Base-by-base conservation (phyloP, 306 rosid species). In the Senna siamea region DNA sequence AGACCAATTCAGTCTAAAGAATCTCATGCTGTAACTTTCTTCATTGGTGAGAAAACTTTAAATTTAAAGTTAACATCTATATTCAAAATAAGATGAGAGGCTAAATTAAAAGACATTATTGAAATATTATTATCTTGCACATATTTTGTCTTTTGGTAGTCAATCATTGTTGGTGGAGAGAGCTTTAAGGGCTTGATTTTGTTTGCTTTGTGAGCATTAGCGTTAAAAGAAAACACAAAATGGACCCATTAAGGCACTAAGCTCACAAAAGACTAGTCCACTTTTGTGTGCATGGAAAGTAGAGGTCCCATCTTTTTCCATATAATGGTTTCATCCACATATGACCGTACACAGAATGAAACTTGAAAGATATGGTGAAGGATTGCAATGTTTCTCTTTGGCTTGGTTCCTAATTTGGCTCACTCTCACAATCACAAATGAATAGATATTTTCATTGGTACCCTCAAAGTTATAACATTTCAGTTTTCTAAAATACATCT, bases 1-100 rank as follows among this genome's bases (percentile, higher is more conserved):
- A 92, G 84, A 80, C 99, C 99, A 5, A 88, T 70, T 20, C 97
- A 88, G 66, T 82, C 76, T 4, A 85, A 88, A 82, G 98, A 92
- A 75, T 92, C 98, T 50, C 99, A 95, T 77, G 69, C 92, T 22
- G 88, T 86, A 51, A 87, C 99, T 34, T 92, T 95, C 87, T 92
- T 92, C 82, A 92, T 90, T 75, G 99, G 99, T 92, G 61, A 85
- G 97, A 1, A 46, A 12, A 15, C 54, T 35, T 7, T 80, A 53
- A 34, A 18, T n/a, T 75, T 64, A 46, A 43, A 58, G 74, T 28
- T 44, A 14, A 38, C 47, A 34, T 18, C 30, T 26, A 26, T 26
- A 26, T 26, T 26, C 30, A 26, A 26, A 26, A 26, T 26, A 26
- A 26, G 30, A 26, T 26, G 30, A 26, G 30, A 26, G 30, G 30